A percentile compares a stretch with the other conserved stretches of the same genome.
Evolutionary conservation across 2,329 filamentous ascomycete genomes (phyloP).

Genomic region (Botrytis byssoidea): DNA sequence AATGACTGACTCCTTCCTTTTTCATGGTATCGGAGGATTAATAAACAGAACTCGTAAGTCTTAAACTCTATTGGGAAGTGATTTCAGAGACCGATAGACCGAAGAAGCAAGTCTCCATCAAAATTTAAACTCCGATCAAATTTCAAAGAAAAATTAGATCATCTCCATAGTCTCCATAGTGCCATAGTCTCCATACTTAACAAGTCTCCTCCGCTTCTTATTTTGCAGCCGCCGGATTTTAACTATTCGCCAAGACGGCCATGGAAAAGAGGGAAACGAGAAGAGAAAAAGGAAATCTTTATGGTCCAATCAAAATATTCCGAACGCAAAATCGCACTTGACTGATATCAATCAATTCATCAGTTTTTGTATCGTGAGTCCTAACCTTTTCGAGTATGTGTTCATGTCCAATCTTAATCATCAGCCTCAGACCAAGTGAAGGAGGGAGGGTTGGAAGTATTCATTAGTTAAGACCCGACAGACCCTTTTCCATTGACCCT

Average conservation of each 20-base stretch:
- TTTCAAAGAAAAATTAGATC: slow-evolving; percentile 1
- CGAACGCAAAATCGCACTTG: neutral
- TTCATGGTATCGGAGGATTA: neutral
- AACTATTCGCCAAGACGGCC: slow-evolving; percentile 3
- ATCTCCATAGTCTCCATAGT: neutral
- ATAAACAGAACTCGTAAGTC: neutral
- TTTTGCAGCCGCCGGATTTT: slow-evolving; percentile 12
- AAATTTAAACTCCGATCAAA: slow-evolving; percentile 8
- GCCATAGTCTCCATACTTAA: neutral
- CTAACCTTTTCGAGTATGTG: neutral
- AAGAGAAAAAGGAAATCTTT: neutral
- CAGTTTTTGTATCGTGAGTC: neutral
- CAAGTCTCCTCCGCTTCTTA: slow-evolving; percentile 7
- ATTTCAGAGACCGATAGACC: neutral
- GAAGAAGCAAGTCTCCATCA: neutral
- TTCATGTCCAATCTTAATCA: neutral
- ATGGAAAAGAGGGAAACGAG: slow-evolving; percentile 3
- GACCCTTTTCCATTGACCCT: neutral
- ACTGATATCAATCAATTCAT: neutral
- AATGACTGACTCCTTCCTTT: neutral
- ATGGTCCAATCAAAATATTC: neutral
- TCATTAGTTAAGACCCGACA: neutral
- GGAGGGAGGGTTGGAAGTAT: neutral
- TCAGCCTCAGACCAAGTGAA: neutral
- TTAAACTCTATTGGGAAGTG: neutral